Evolutionary conservation across 2,329 filamentous ascomycete genomes (phyloP).

Genomic region (Furcasterigmium furcatum): DNA sequence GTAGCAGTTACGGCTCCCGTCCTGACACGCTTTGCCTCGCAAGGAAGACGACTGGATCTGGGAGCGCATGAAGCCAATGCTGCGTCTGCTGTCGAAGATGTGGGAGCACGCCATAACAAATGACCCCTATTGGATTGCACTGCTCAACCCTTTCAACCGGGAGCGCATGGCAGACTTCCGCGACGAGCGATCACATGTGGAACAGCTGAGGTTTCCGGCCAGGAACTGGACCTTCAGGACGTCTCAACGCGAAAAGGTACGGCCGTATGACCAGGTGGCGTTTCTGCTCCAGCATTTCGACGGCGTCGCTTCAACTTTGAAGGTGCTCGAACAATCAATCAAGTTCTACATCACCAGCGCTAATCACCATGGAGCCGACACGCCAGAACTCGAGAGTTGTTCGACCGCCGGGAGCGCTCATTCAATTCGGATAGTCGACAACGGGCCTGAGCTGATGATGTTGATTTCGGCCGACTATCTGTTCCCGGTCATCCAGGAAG

Average conservation of each 20-base stretch:
- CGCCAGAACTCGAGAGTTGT: too few relatives aligned
- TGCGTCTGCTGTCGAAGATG: slow-evolving; percentile 20
- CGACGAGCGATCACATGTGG: too few relatives aligned
- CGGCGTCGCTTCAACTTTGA: background rate
- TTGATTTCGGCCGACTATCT: slow-evolving; percentile 13
- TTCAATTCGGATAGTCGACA: too few relatives aligned
- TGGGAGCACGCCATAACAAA: slow-evolving; percentile 8
- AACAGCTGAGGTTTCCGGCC: background rate
- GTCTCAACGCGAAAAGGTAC: background rate
- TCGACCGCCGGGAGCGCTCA: too few relatives aligned
- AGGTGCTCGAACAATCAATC: background rate
- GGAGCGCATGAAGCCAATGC: slow-evolving; percentile 21
- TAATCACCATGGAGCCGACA: background rate
- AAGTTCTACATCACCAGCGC: slow-evolving; percentile 1
- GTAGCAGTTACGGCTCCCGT: slow-evolving; percentile 1
- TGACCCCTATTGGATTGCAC: slow-evolving; percentile 14
- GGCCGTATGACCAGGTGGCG: background rate
- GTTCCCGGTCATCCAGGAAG: slow-evolving; percentile 17
- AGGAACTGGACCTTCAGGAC: background rate
- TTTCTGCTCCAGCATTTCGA: background rate
- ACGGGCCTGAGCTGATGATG: slow-evolving; percentile 8
- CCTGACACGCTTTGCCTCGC: slow-evolving; percentile 3
- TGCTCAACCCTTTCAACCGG: slow-evolving; percentile 20
- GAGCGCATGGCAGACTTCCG: slow-evolving; percentile 7
- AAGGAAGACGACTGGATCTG: slow-evolving; percentile 20